phyloP scores from a whole-genome alignment of 2,329 filamentous ascomycete species.

The Fusarium sp. region DNA sequence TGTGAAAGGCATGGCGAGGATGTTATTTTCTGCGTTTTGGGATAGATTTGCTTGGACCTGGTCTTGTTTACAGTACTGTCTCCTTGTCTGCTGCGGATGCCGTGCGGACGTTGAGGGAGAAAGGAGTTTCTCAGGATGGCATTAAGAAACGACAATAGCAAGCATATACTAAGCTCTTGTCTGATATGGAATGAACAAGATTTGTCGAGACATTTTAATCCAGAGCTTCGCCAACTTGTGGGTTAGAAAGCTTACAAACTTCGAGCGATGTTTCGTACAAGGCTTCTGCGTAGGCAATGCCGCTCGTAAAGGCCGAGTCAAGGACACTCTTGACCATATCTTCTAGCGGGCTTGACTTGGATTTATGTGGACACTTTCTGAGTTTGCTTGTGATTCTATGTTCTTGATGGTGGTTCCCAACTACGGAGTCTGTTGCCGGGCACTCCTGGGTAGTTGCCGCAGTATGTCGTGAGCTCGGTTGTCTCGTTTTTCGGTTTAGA shows the following conservation, averaged over 20 bases:
- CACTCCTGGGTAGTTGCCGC: not conserved
- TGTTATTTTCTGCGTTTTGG: slow-evolving; percentile 26
- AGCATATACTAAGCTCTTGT: not conserved
- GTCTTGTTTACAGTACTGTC: slow-evolving; percentile 22
- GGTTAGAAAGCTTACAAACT: not conserved
- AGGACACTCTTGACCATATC: too few relatives aligned
- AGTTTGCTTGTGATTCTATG: not conserved
- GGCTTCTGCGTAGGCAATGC: not conserved
- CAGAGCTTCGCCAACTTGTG: not conserved
- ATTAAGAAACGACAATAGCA: not conserved
- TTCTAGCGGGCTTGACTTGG: too few relatives aligned
- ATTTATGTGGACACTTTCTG: not conserved
- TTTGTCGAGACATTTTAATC: not conserved
- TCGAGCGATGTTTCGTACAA: not conserved
- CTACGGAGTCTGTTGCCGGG: too few relatives aligned
- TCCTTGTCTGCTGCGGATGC: slow-evolving; percentile 1
- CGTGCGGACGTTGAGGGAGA: slow-evolving; percentile 11
- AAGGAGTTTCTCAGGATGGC: slow-evolving; percentile 1
- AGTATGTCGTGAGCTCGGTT: not conserved
- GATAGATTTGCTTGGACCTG: slow-evolving; percentile 34
- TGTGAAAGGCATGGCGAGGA: slow-evolving; percentile 27
- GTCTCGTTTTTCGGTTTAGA: slow-evolving; percentile 1
- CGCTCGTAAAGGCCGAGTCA: too few relatives aligned
- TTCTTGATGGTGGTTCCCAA: not conserved
- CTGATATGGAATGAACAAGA: not conserved